A percentile compares a stretch with the other conserved stretches of the same genome.
Evolutionary conservation across 1,139 yeast species (phyloP).

Genomic region (Hanseniaspora gamundiae): DNA sequence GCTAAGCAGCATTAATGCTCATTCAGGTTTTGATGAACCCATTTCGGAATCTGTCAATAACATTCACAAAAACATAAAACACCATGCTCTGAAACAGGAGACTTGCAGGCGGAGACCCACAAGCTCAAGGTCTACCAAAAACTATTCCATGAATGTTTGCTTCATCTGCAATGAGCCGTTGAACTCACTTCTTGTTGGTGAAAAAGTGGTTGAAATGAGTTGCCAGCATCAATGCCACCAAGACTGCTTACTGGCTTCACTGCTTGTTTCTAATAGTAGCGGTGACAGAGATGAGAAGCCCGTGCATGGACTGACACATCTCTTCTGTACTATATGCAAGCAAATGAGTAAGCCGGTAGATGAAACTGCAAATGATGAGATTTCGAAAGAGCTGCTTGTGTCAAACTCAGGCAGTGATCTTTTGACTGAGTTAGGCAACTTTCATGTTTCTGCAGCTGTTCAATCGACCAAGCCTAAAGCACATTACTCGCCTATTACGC

Average conservation of each 20-base stretch:
- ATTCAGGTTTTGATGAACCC: conserved; percentile 2
- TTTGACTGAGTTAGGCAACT: neutral
- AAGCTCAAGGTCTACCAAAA: conserved; percentile 11
- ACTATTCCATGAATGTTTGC: conserved; percentile 21
- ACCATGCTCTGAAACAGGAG: conserved; percentile 14
- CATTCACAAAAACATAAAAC: conserved; percentile 1
- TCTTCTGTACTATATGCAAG: conserved; percentile 21
- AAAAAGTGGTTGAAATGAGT: conserved; percentile 21
- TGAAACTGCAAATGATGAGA: neutral
- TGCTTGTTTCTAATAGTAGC: neutral
- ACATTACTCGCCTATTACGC: neutral
- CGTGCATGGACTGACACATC: conserved; percentile 9
- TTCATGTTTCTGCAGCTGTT: conserved; percentile 1
- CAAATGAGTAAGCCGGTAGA: conserved; percentile 11
- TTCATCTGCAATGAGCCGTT: conserved; percentile 27
- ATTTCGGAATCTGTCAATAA: neutral
- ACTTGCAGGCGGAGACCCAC: conserved; percentile 12
- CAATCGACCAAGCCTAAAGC: neutral
- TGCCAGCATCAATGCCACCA: conserved; percentile 18
- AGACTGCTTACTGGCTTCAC: conserved; percentile 16
- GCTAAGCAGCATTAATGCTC: conserved; percentile 2
- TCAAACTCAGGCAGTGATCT: neutral
- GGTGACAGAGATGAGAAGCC: conserved; percentile 9
- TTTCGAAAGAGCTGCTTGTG: neutral
- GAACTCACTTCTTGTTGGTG: conserved; percentile 22